Evolutionary conservation across 768 basidiomycete genomes (phyloP).

Genomic region (Amanita fuliginea): DNA sequence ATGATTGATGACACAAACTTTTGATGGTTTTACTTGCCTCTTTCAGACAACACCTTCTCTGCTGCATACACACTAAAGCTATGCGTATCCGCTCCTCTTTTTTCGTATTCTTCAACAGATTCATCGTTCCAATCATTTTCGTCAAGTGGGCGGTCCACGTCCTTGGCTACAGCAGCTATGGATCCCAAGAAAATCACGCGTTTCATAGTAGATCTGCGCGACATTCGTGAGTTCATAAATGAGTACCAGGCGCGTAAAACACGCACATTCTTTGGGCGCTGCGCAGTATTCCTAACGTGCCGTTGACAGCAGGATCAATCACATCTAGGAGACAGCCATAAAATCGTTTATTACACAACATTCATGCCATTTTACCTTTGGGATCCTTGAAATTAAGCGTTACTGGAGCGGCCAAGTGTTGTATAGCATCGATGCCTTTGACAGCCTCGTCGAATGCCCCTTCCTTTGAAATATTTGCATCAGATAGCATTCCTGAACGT

Average conservation of each 20-base stretch:
- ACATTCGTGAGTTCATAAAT: background rate
- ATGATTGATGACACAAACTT: background rate
- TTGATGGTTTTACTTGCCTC: slow-evolving; percentile 18
- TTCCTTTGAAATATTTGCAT: slow-evolving; percentile 21
- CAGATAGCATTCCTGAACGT: background rate
- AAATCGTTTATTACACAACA: too few species aligned
- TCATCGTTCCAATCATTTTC: slow-evolving; percentile 56
- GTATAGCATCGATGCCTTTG: slow-evolving; percentile 62
- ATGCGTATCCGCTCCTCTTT: slow-evolving; percentile 34
- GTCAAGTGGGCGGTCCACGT: slow-evolving; percentile 19
- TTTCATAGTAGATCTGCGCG: slow-evolving; percentile 31
- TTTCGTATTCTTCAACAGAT: slow-evolving; percentile 31
- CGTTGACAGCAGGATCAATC: slow-evolving; percentile 61
- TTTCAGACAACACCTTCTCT: slow-evolving; percentile 60
- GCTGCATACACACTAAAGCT: slow-evolving; percentile 37
- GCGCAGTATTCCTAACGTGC: slow-evolving; percentile 53
- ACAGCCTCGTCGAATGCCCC: slow-evolving; percentile 75
- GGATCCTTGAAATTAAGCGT: slow-evolving; percentile 33
- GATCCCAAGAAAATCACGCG: slow-evolving; percentile 65
- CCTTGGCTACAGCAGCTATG: slow-evolving; percentile 8
- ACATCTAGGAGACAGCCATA: slow-evolving; percentile 29
- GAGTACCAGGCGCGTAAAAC: background rate
- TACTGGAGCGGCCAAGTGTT: slow-evolving; percentile 59
- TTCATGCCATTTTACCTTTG: slow-evolving; percentile 12
- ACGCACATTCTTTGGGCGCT: slow-evolving; percentile 46